Evolutionary conservation across 2,329 filamentous ascomycete genomes (phyloP).

Genomic region (Lizonia empirigonia): DNA sequence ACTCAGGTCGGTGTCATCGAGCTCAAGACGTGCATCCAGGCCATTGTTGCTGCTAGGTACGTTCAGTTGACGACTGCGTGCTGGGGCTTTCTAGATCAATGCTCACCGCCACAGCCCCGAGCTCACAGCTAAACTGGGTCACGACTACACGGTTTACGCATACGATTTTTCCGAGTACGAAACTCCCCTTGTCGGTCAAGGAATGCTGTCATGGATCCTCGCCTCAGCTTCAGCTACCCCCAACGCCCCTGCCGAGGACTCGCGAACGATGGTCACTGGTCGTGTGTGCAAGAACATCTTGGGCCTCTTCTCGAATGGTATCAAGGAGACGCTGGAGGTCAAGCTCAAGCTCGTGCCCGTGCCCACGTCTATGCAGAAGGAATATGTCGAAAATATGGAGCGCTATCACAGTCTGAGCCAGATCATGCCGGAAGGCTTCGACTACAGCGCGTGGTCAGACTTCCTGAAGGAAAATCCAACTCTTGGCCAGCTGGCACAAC

Average conservation of each 20-base stretch:
- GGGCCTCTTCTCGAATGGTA: slow-evolving; percentile 80
- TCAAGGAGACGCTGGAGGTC: slow-evolving; percentile 89
- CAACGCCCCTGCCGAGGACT: slow-evolving; percentile 62
- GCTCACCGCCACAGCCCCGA: slow-evolving; percentile 72
- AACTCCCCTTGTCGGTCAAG: slow-evolving; percentile 90
- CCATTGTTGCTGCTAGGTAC: slow-evolving; percentile 70
- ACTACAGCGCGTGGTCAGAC: slow-evolving; percentile 77
- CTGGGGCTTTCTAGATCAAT: slow-evolving; percentile 6
- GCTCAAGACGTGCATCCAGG: slow-evolving; percentile 82
- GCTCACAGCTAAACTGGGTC: slow-evolving; percentile 71
- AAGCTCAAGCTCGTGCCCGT: slow-evolving; percentile 85
- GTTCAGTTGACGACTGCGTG: slow-evolving; percentile 27
- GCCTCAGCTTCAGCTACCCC: slow-evolving; percentile 63
- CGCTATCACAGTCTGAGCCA: slow-evolving; percentile 64
- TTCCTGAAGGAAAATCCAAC: slow-evolving; percentile 74
- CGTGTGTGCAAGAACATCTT: slow-evolving; percentile 86
- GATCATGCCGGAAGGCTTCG: slow-evolving; percentile 64
- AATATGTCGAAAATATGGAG: slow-evolving; percentile 66
- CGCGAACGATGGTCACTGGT: slow-evolving; percentile 79
- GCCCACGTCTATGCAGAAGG: slow-evolving; percentile 65
- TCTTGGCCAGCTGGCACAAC: slow-evolving; percentile 42
- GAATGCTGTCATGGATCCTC: slow-evolving; percentile 87
- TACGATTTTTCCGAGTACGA: slow-evolving; percentile 97
- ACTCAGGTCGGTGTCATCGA: slow-evolving; percentile 87
- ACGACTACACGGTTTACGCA: slow-evolving; percentile 96